phyloP scores from a whole-genome alignment of 1,284 basidiomycete genomes.

The Ganoderma lingzhi region DNA sequence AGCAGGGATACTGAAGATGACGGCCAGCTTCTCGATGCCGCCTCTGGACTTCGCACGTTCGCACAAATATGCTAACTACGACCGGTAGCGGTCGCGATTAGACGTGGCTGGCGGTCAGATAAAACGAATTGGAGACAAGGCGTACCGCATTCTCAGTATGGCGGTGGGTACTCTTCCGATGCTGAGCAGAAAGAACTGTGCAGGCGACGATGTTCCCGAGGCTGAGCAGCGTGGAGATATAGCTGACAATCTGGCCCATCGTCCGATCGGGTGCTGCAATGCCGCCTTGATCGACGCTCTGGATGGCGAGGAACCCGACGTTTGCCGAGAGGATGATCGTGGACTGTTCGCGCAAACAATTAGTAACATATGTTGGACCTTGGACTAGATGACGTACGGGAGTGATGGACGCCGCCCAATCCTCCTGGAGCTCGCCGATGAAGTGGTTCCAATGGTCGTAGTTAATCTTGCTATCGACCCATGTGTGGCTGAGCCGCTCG shows the following conservation, averaged over 20 bases:
- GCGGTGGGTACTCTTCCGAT: constrained; percentile 23
- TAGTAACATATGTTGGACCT: too few species aligned
- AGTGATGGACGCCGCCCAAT: constrained; percentile 40
- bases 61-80: constrained; percentile 29
- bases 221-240: constrained; percentile 38
- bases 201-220: constrained; percentile 38
- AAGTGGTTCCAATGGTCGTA: constrained; percentile 37
- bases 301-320: constrained; percentile 49
- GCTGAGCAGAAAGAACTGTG: constrained; percentile 36
- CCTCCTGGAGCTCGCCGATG: constrained; percentile 33
- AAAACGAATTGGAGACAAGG: background rate
- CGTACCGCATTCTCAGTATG: constrained; percentile 32
- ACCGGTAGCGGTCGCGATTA: background rate
- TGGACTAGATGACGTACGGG: constrained; percentile 33
- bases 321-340: constrained; percentile 52
- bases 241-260: constrained; percentile 38
- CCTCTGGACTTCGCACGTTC: constrained; percentile 15
- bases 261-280: constrained; percentile 16
- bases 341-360: constrained; percentile 37
- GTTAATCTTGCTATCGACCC: constrained; percentile 38
- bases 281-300: constrained; percentile 39
- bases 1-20: constrained; percentile 39
- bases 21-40: constrained; percentile 34
- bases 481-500: constrained; percentile 34
- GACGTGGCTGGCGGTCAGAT: background rate